These are phyloP conservation scores for Sclerotinia glacialis DNA, from an alignment of 2,329 filamentous ascomycete species.

Conservation along the genomic window DNA sequence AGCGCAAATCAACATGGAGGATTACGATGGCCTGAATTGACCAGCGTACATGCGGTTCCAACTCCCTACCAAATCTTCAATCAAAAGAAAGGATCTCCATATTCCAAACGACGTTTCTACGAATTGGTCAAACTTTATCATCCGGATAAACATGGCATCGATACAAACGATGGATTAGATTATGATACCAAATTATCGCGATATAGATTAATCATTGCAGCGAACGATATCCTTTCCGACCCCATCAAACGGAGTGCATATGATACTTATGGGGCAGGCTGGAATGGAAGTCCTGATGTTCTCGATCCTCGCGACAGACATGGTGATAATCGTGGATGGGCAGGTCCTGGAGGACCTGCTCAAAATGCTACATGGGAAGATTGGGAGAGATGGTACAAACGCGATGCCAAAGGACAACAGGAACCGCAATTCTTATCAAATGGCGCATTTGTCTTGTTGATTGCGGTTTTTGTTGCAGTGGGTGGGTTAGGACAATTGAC, in stretches of 20 bases:
- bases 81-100: conserved; percentile 59
- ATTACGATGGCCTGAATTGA: conserved; percentile 38
- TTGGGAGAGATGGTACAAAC: conserved; percentile 78
- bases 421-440: conserved; percentile 71
- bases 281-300: conserved; percentile 53
- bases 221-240: conserved; percentile 84
- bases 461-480: conserved; percentile 66
- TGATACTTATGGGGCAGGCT: conserved; percentile 78
- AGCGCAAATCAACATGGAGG: conserved; percentile 40
- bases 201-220: conserved; percentile 83
- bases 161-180: conserved; percentile 49
- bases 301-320: conserved; percentile 32
- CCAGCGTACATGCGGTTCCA: conserved; percentile 34
- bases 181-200: conserved; percentile 72
- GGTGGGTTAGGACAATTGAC: conserved; percentile 71
- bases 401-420: conserved; percentile 48
- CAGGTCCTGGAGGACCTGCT: conserved; percentile 46
- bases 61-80: conserved; percentile 89
- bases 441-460: conserved; percentile 69
- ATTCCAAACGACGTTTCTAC: conserved; percentile 83
- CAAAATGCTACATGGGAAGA: conserved; percentile 96
- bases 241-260: conserved; percentile 75
- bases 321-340: conserved; percentile 32
- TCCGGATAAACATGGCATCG: conserved; percentile 62
- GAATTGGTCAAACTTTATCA: conserved; percentile 95